phyloP scores from a whole-genome alignment of 2,329 filamentous ascomycete genomes.

The Metarhizium sp. region DNA sequence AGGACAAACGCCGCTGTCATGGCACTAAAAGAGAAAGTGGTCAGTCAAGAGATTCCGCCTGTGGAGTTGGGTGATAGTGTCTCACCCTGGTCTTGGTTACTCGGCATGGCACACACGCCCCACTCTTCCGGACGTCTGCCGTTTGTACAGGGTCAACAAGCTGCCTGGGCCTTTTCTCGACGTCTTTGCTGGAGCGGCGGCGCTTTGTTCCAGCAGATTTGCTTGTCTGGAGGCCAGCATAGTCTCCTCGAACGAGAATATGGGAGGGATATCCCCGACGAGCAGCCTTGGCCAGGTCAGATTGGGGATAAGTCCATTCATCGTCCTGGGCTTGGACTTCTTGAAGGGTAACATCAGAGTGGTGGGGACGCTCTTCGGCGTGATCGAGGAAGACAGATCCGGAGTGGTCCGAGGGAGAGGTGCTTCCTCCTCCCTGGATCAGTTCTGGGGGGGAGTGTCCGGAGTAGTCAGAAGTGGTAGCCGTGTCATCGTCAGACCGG shows the following conservation, averaged over 20 bases:
- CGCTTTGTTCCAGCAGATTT: conserved; percentile 23
- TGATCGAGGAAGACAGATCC: conserved; percentile 23
- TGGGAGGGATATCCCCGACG: conserved; percentile 21
- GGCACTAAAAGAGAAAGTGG: conserved; percentile 21
- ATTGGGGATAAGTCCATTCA: conserved; percentile 31
- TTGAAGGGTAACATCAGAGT: conserved; percentile 20
- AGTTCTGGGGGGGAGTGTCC: conserved; percentile 28
- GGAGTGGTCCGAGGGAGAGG: conserved; percentile 31
- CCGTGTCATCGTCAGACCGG: conserved; percentile 22
- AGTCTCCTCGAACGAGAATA: conserved; percentile 21
- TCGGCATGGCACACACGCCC: conserved; percentile 39
- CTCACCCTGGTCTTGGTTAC: conserved; percentile 39
- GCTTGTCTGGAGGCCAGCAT: conserved; percentile 13
- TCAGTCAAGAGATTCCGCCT: conserved; percentile 15
- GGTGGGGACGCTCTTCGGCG: conserved; percentile 19
- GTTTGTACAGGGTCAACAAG: conserved; percentile 33
- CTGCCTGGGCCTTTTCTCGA: conserved; percentile 27
- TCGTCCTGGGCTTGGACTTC: conserved; percentile 28
- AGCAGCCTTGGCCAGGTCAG: conserved; percentile 21
- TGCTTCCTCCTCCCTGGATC: conserved; percentile 26
- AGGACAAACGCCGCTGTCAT: conserved; percentile 31
- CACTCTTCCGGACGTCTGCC: conserved; percentile 37
- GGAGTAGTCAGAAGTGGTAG: conserved; percentile 25
- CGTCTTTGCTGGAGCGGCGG: conserved; percentile 22
- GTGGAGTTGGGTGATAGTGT: conserved; percentile 12